Conservation (phyloP, 805 yeast genomes). For the Nakazawaea anatomiae region DNA sequence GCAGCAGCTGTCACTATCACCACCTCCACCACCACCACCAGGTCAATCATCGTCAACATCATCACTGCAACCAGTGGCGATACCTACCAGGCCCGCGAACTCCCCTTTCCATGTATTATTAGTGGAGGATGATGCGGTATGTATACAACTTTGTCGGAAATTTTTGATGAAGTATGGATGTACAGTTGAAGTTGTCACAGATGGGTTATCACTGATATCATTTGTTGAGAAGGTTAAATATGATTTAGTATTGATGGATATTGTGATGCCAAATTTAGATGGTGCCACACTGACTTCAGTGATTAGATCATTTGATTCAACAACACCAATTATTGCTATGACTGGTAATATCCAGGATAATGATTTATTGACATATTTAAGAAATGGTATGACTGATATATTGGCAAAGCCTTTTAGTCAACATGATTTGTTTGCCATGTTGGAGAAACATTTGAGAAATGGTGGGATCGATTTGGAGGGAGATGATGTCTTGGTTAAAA, state of each 20-base stretch:
- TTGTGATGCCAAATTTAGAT: conserved; percentile 83
- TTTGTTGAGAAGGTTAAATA: conserved; percentile 65
- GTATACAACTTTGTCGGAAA: conserved; percentile 77
- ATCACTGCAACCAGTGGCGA: background rate
- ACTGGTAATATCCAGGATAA: conserved; percentile 83
- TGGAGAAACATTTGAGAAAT: conserved; percentile 65
- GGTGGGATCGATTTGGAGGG: conserved; percentile 9
- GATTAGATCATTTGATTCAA: conserved; percentile 75
- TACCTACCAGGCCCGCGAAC: conserved; percentile 23
- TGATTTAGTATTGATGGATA: conserved; percentile 80
- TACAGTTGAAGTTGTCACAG: conserved; percentile 86
- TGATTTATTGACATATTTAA: conserved; percentile 72
- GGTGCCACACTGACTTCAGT: conserved; percentile 90
- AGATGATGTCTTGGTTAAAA: conserved; percentile 6
- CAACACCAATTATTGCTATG: conserved; percentile 91
- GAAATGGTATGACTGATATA: conserved; percentile 89
- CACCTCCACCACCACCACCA: no score
- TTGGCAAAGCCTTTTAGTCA: conserved; percentile 92
- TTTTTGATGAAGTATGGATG: conserved; percentile 86
- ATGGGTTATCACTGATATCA: conserved; percentile 84
- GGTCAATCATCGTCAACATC: no score
- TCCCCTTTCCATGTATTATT: conserved; percentile 58
- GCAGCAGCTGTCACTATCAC: background rate
- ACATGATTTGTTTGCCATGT: conserved; percentile 71
- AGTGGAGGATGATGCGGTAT: conserved; percentile 78